These are phyloP conservation scores for Hibiscus syriacus DNA, from an alignment of 345 rosid genomes.

Conservation along the genomic window DNA sequence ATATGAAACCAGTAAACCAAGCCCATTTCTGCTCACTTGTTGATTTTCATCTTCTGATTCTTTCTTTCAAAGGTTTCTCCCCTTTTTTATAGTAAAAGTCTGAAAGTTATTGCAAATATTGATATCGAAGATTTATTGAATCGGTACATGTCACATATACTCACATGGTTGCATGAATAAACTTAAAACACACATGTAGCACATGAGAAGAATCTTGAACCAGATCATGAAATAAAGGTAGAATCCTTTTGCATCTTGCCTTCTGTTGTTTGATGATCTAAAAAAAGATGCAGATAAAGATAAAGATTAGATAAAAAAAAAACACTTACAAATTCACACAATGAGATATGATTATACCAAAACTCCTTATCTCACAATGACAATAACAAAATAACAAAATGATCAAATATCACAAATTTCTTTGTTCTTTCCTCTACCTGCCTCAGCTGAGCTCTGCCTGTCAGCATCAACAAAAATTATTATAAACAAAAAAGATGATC, in stretches of 20 bases:
- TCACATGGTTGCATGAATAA: too few relatives aligned
- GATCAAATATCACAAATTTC: slow-evolving; percentile 11
- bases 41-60: too few relatives aligned
- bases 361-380: background rate
- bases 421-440: background rate
- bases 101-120: too few relatives aligned
- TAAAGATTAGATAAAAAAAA: background rate
- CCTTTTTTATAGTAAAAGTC: too few relatives aligned
- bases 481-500: background rate
- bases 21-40: too few relatives aligned
- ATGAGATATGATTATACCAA: background rate
- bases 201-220: background rate
- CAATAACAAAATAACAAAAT: background rate
- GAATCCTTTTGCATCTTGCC: background rate
- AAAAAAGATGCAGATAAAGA: background rate
- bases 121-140: too few relatives aligned
- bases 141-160: too few relatives aligned
- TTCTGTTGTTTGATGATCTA: background rate
- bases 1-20: too few relatives aligned
- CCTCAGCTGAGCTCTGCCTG: slow-evolving; percentile 1
- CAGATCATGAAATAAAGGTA: background rate
- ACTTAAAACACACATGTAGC: background rate
- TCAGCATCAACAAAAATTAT: slow-evolving; percentile 5
- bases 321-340: background rate
- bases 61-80: too few relatives aligned